These are phyloP conservation scores for Casaregolazyma suthepensis DNA, from an alignment of 1,139 yeast species.

Conservation along the genomic window DNA sequence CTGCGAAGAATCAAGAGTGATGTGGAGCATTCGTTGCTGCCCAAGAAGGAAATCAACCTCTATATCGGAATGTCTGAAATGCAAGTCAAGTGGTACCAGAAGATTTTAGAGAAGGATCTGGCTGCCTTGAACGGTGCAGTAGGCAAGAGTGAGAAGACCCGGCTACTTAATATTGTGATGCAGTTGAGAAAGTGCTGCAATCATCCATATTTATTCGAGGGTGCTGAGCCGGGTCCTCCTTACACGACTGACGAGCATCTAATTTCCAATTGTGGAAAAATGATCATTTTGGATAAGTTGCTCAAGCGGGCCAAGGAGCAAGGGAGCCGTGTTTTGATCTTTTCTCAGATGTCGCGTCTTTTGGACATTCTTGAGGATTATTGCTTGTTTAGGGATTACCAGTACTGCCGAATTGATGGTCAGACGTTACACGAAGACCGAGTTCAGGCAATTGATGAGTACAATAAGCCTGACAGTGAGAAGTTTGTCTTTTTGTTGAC, in stretches of 20 bases:
- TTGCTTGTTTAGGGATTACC: slow-evolving; percentile 74
- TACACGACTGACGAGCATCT: slow-evolving; percentile 94
- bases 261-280: slow-evolving; percentile 80
- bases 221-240: slow-evolving; percentile 99
- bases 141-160: slow-evolving; percentile 83
- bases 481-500: slow-evolving; percentile 84
- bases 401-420: slow-evolving; percentile 93
- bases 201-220: slow-evolving; percentile 94
- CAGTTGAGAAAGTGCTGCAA: slow-evolving; percentile 94
- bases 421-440: slow-evolving; percentile 92
- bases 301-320: slow-evolving; percentile 62
- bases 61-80: slow-evolving; percentile 92
- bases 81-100: slow-evolving; percentile 90
- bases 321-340: slow-evolving; percentile 87
- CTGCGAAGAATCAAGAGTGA: slow-evolving; percentile 87
- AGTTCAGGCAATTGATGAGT: slow-evolving; percentile 86
- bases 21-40: slow-evolving; percentile 84
- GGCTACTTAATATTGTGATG: slow-evolving; percentile 90
- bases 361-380: slow-evolving; percentile 91
- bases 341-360: slow-evolving; percentile 92
- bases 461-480: slow-evolving; percentile 72
- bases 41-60: slow-evolving; percentile 83
- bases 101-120: slow-evolving; percentile 81
- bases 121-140: slow-evolving; percentile 94
- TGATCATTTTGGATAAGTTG: slow-evolving; percentile 81